Base-by-base conservation (phyloP, 768 basidiomycete species). In the Candolleomyces efflorescens region DNA sequence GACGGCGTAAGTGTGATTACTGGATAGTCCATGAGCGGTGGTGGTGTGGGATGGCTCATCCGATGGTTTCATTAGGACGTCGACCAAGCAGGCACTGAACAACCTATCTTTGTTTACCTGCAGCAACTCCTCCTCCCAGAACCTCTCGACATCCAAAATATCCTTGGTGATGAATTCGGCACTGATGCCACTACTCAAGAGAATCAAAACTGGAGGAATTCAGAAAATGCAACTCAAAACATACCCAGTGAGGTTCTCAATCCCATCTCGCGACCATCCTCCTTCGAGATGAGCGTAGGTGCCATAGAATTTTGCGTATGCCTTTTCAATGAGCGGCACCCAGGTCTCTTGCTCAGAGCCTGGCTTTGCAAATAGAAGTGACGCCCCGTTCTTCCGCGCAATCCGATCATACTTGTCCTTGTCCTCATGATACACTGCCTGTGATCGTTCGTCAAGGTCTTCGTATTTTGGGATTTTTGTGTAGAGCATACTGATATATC, bases 191-290 rank as follows among this genome's bases (percentile, higher is more conserved):
- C n/a, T 20, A 20, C 9, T 43, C 41, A 15, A 20, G 6, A 15
- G 41, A 43, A 3, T 43, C 41, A 43, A 13, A 20, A 43, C 6
- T 5, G 5, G 3, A 15, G 3, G 18, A 7, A 43, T 43, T 43
- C 10, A 6, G 3, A 12, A 20, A 7, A 43, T 12, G 9, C 9
- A 20, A 13, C 5, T 26, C 7, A 4, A 49, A 20, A 43, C 69
- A 12, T 62, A 82, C 80, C 82, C 82, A 12, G 82, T 82, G 51
- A 84, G 66, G 63, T 84, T 82, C 65, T 84, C 82, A 20, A 82
- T 73, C 11, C 78, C 82, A 60, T 83, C 80, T 48, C 72, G 71
- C 20, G 77, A 67, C 27, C 67, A 55, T 7, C 82, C 82, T 22
- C 73, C 72, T 26, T 62, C 57, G 32, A 83, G 63, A 1, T 75